phyloP scores from a whole-genome alignment of 2,329 filamentous ascomycete species.

The Fusarium sp. region DNA sequence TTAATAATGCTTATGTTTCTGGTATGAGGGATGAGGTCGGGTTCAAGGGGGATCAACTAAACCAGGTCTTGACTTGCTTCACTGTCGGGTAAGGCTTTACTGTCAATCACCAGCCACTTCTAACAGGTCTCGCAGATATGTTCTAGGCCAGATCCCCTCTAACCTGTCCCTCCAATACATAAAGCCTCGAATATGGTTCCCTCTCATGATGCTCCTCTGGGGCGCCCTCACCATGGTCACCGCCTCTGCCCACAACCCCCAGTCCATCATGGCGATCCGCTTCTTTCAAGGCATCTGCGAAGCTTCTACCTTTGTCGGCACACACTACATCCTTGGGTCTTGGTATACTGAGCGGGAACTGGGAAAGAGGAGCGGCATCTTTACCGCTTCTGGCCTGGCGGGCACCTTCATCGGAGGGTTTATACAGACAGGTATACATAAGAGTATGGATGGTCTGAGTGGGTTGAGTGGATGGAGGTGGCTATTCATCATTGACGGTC shows the following conservation, averaged over 20 bases:
- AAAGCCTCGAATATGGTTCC: slow-evolving; percentile 72
- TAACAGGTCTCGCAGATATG: slow-evolving; percentile 45
- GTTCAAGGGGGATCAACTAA: slow-evolving; percentile 58
- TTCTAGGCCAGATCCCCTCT: slow-evolving; percentile 70
- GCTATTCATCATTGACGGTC: slow-evolving; percentile 78
- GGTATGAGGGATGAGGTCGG: slow-evolving; percentile 61
- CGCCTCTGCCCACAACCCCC: slow-evolving; percentile 52
- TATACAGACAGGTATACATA: slow-evolving; percentile 72
- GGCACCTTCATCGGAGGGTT: slow-evolving; percentile 66
- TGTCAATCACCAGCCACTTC: neutral
- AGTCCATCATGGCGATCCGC: slow-evolving; percentile 53
- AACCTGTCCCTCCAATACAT: slow-evolving; percentile 73
- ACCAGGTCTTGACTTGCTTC: slow-evolving; percentile 52
- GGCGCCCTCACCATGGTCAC: slow-evolving; percentile 70
- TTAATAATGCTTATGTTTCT: slow-evolving; percentile 56
- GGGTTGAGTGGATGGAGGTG: slow-evolving; percentile 75
- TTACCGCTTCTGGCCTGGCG: slow-evolving; percentile 69
- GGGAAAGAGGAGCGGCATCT: slow-evolving; percentile 72
- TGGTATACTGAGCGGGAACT: slow-evolving; percentile 73
- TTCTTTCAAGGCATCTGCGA: slow-evolving; percentile 55
- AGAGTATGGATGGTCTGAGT: slow-evolving; percentile 52
- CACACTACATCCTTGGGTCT: slow-evolving; percentile 57
- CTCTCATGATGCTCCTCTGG: slow-evolving; percentile 73
- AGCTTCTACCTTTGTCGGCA: slow-evolving; percentile 55
- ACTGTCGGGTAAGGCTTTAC: slow-evolving; percentile 48